Evolutionary conservation across 352 stramenopile species (phyloP).

Genomic region (Phytophthora pini): DNA sequence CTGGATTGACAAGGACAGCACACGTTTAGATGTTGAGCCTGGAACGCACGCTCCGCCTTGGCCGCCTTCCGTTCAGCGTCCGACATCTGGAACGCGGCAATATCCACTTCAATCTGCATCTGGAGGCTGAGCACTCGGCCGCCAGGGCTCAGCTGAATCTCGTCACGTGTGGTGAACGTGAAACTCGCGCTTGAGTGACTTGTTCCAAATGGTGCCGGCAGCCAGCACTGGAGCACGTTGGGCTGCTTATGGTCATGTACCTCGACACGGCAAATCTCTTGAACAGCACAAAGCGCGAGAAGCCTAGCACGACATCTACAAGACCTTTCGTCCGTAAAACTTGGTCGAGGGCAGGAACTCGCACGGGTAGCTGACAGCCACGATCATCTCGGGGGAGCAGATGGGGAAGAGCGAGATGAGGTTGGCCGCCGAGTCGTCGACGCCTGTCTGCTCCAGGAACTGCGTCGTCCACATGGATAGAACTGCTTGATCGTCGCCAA

Average conservation of each 20-base stretch:
- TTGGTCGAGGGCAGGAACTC: constrained; percentile 78
- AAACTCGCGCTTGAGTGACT: constrained; percentile 79
- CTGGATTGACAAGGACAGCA: constrained; percentile 89
- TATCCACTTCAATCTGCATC: constrained; percentile 89
- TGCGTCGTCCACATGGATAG: constrained; percentile 83
- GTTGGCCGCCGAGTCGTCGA: constrained; percentile 62
- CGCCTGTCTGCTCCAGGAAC: constrained; percentile 67
- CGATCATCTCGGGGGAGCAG: constrained; percentile 80
- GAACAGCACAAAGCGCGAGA: constrained; percentile 81
- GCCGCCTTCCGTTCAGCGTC: constrained; percentile 74
- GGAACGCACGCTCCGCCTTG: constrained; percentile 70
- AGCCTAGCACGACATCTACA: constrained; percentile 76
- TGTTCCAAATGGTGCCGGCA: constrained; percentile 85
- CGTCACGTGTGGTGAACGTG: constrained; percentile 82
- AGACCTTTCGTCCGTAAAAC: constrained; percentile 87
- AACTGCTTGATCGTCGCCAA: constrained; percentile 85
- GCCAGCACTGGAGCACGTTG: constrained; percentile 82
- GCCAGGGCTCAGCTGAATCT: constrained; percentile 78
- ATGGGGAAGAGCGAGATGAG: constrained; percentile 82
- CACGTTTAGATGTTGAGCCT: constrained; percentile 83
- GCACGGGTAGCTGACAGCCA: constrained; percentile 80
- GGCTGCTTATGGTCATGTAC: constrained; percentile 80
- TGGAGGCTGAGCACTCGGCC: constrained; percentile 79
- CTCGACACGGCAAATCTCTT: constrained; percentile 72
- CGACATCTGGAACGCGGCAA: constrained; percentile 79